Evolutionary conservation across 371 early-diverging fungal species (phyloP), one percentile per base, ranked within the genome.

Genomic region (Mucor indicus): DNA sequence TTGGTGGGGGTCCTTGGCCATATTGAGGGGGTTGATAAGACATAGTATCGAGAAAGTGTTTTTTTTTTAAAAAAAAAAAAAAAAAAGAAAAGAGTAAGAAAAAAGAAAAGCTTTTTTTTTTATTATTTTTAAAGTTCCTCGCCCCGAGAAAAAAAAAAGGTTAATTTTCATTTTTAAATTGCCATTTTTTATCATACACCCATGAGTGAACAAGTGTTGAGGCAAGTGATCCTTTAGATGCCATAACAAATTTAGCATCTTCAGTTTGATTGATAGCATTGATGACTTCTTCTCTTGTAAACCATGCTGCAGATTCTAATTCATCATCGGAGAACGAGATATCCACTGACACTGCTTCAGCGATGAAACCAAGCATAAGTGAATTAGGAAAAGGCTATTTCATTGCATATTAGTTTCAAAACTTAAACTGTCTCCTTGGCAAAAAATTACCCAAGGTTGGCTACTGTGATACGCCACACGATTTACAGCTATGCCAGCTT

Each of bases 401-500:
- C 11, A 46, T 38, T n/a, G n/a, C n/a, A 19, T 30, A n/a, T 22
- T 23, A 12, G 36, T 13, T 19, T n/a, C 35, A 41, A 29, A 2
- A 40, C 19, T 31, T 39, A 19, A 22, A 12, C 11, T 43, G 24
- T 17, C 15, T 37, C 27, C 23, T 30, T n/a, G 72, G n/a, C n/a
- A n/a, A n/a, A n/a, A n/a, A n/a, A n/a, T 75, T 82, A 84, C 84
- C 93, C 94, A 93, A 11, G 93, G 91, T 53, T 93, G 92, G 2
- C 83, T 84, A 17, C 81, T 76, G 54, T 84, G 85, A 56, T 89
- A 92, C 23, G 69, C 56, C 10, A 92, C 88, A 25, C 79, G 69
- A 24, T 79, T 74, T 6, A 92, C 67, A n/a, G 48, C 36, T 41
- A 93, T 61, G 16, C 88, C 86, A 1, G 90, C 73, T 49, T 93